phyloP scores from a whole-genome alignment of 306 rosid genomes.

The Lathyrus tuberosus region DNA sequence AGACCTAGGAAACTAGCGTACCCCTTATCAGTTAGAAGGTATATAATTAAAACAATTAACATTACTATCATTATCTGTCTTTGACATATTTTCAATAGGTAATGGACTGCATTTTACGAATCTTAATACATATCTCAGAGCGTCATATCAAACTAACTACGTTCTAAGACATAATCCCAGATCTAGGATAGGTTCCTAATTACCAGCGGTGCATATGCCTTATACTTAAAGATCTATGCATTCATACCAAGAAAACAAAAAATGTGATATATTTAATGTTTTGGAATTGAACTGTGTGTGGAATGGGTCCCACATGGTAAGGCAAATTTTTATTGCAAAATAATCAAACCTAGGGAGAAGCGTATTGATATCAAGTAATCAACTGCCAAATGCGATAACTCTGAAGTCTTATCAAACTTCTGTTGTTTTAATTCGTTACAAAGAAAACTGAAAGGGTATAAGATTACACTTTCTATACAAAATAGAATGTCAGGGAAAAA shows the following conservation, averaged over 20 bases:
- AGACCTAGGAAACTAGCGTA: conserved; percentile 29
- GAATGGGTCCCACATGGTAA: conserved; percentile 11
- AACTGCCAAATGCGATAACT: conserved; percentile 18
- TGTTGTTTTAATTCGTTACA: conserved; percentile 9
- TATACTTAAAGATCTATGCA: conserved; percentile 19
- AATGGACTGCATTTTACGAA: conserved; percentile 25
- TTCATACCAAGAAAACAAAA: conserved; percentile 29
- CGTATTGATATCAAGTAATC: conserved; percentile 7
- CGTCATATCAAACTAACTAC: conserved; percentile 7
- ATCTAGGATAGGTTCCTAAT: conserved; percentile 30
- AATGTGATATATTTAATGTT: conserved; percentile 14
- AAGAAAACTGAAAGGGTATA: not conserved
- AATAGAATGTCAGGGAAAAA: conserved; percentile 27
- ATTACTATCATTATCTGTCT: conserved; percentile 15
- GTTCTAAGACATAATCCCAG: not conserved
- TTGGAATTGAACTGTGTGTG: not conserved
- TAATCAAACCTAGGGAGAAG: conserved; percentile 26
- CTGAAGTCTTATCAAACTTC: conserved; percentile 19
- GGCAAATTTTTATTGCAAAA: conserved; percentile 7
- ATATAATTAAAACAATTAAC: conserved; percentile 16
- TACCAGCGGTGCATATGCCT: conserved; percentile 17
- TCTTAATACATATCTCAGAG: conserved; percentile 16
- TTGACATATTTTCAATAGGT: conserved; percentile 3
- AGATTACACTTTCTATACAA: conserved; percentile 12
- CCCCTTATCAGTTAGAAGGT: conserved; percentile 14